These are phyloP conservation scores for Nicotiana benthamiana DNA, from an alignment of 257 asterid species.

Conservation along the genomic window DNA sequence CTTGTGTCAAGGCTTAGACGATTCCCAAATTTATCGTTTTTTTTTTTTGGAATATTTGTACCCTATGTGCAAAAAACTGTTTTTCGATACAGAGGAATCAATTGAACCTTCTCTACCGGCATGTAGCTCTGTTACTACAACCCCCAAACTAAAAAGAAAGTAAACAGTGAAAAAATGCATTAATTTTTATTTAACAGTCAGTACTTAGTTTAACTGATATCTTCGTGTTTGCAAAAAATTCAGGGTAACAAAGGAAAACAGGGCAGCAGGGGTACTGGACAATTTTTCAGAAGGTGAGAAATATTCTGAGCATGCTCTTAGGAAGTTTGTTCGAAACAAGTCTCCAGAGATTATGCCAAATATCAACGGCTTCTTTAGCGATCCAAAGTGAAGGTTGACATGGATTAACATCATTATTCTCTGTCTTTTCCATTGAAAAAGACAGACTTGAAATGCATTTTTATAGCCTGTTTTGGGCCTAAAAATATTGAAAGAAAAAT, in stretches of 20 bases:
- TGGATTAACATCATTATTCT: slow-evolving; percentile 4
- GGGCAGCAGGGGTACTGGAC: slow-evolving; percentile 75
- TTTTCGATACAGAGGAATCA: not conserved
- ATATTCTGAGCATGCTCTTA: slow-evolving; percentile 51
- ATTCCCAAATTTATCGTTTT: not conserved
- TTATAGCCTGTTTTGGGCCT: slow-evolving; percentile 16
- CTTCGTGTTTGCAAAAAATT: not conserved
- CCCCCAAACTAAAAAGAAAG: too few species aligned
- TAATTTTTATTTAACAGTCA: not conserved
- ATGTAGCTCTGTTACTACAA: not conserved
- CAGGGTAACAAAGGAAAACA: slow-evolving; percentile 76
- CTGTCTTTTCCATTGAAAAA: not conserved
- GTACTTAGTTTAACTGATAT: not conserved
- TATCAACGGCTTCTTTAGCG: slow-evolving; percentile 50
- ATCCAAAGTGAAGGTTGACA: slow-evolving; percentile 27
- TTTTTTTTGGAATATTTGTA: not conserved
- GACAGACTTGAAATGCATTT: slow-evolving; percentile 8
- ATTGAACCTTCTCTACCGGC: not conserved
- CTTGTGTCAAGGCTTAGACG: not conserved
- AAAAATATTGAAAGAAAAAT: slow-evolving; percentile 15
- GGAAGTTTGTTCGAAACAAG: slow-evolving; percentile 62
- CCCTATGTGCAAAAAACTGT: not conserved
- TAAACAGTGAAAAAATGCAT: not conserved
- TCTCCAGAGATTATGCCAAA: slow-evolving; percentile 76
- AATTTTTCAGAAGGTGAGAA: slow-evolving; percentile 69